Evolutionary conservation across 2,329 filamentous ascomycete genomes (phyloP).

Genomic region (Epichloe scottii): DNA sequence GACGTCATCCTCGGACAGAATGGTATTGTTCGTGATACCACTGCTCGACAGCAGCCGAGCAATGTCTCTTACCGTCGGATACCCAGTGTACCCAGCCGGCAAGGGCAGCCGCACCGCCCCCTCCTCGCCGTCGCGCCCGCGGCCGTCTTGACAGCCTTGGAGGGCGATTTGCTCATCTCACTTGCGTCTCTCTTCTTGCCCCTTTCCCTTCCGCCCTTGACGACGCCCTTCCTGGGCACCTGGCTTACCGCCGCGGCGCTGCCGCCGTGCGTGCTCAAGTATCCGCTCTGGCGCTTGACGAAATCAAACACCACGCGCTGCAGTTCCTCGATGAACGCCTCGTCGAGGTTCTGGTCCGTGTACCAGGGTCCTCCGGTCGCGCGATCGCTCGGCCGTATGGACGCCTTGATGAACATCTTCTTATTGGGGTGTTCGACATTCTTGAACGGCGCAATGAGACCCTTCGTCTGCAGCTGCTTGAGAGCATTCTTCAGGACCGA

Average conservation of each 20-base stretch:
- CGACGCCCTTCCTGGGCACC: slow-evolving; percentile 42
- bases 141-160: slow-evolving; percentile 16
- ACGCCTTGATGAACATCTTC: slow-evolving; percentile 91
- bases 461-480: slow-evolving; percentile 71
- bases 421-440: slow-evolving; percentile 82
- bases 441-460: slow-evolving; percentile 78
- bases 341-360: slow-evolving; percentile 79
- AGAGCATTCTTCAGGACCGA: slow-evolving; percentile 68
- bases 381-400: slow-evolving; percentile 73
- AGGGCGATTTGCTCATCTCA: slow-evolving; percentile 21
- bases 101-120: slow-evolving; percentile 34
- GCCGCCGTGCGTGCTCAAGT: slow-evolving; percentile 31
- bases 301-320: slow-evolving; percentile 61
- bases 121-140: slow-evolving; percentile 13
- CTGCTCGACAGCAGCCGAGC: slow-evolving; percentile 59
- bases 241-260: slow-evolving; percentile 23
- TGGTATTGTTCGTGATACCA: slow-evolving; percentile 60
- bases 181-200: slow-evolving; percentile 39
- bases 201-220: slow-evolving; percentile 33
- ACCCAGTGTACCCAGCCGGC: slow-evolving; percentile 57
- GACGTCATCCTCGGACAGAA: slow-evolving; percentile 61
- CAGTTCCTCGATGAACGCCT: slow-evolving; percentile 71
- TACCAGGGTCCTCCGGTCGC: slow-evolving; percentile 94
- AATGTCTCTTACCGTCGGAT: slow-evolving; percentile 70
- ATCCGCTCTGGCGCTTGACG: slow-evolving; percentile 61